These are phyloP conservation scores for Penicillium angulare DNA, from an alignment of 495 filamentous ascomycete species.

Conservation along the genomic window DNA sequence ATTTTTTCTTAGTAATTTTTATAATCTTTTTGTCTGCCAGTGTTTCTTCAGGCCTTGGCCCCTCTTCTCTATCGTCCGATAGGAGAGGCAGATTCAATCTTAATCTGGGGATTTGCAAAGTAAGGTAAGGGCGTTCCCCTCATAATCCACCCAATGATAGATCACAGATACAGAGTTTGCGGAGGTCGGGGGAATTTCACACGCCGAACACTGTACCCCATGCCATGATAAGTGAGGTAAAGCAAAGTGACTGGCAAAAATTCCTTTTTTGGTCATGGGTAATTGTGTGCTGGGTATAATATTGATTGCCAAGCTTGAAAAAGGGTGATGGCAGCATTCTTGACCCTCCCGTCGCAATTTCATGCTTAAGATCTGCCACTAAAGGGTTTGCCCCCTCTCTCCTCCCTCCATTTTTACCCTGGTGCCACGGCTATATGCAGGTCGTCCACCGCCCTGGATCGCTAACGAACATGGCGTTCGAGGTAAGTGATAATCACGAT, in stretches of 20 bases:
- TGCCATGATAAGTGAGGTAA: not conserved
- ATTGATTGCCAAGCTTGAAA: not conserved
- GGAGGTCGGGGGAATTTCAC: not conserved
- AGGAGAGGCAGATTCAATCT: too few species aligned
- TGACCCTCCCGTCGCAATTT: slow-evolving; percentile 1
- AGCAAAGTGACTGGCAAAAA: not conserved
- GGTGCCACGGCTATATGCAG: slow-evolving; percentile 16
- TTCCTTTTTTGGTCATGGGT: not conserved
- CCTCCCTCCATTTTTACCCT: too few species aligned
- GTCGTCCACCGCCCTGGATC: slow-evolving; percentile 12
- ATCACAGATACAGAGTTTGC: not conserved
- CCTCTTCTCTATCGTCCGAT: not conserved
- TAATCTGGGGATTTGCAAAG: not conserved
- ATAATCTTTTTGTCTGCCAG: too few species aligned
- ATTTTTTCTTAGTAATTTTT: too few species aligned
- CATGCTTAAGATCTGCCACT: slow-evolving; percentile 26
- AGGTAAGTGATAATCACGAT: too few species aligned
- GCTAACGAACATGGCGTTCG: slow-evolving; percentile 7
- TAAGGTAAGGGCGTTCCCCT: not conserved
- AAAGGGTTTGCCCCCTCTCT: too few species aligned
- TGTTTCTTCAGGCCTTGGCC: too few species aligned
- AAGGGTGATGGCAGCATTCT: not conserved
- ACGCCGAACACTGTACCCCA: not conserved
- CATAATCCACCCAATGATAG: not conserved
- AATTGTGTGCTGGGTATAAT: too few species aligned